Percentiles rank a stretch among this genome's conserved stretches.
phyloP scores from a whole-genome alignment of 2,329 filamentous ascomycete species.

The Penicillium sclerotiorum region DNA sequence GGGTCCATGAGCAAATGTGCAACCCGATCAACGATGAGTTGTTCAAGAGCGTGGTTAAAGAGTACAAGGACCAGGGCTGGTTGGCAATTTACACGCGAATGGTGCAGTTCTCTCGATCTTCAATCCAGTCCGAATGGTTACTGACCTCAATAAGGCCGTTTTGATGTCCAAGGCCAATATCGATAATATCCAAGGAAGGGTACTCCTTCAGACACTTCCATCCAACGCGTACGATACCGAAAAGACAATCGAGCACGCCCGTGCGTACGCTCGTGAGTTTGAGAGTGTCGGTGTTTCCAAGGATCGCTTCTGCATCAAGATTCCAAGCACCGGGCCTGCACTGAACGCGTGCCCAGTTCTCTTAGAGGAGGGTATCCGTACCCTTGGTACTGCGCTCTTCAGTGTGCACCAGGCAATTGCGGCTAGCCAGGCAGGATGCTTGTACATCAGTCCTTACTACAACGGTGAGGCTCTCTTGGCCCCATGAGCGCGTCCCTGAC shows the following conservation, averaged over 20 bases:
- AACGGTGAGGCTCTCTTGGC: conserved; percentile 41
- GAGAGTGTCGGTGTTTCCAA: conserved; percentile 48
- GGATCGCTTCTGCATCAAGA: conserved; percentile 56
- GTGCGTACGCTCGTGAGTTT: conserved; percentile 52
- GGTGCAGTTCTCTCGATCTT: conserved; percentile 24
- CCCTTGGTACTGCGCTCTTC: conserved; percentile 53
- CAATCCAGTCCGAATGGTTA: neutral
- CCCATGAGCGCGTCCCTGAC: neutral
- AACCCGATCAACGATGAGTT: conserved; percentile 49
- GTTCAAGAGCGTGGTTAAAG: conserved; percentile 45
- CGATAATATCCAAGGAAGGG: conserved; percentile 50
- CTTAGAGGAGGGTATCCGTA: conserved; percentile 49
- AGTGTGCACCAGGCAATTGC: conserved; percentile 54
- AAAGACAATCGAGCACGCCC: conserved; percentile 51
- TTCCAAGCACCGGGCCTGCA: conserved; percentile 53
- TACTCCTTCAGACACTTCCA: conserved; percentile 53
- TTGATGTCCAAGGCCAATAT: conserved; percentile 53
- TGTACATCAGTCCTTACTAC: conserved; percentile 56
- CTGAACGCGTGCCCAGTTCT: conserved; percentile 51
- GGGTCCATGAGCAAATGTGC: conserved; percentile 52
- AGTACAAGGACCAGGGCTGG: conserved; percentile 52
- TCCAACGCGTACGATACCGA: conserved; percentile 51
- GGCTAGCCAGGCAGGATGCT: conserved; percentile 51
- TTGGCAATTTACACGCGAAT: conserved; percentile 53
- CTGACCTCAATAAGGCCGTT: conserved; percentile 39